Evolutionary conservation across 75 land plant species (phyloP).

Genomic region (Larix kaempferi): DNA sequence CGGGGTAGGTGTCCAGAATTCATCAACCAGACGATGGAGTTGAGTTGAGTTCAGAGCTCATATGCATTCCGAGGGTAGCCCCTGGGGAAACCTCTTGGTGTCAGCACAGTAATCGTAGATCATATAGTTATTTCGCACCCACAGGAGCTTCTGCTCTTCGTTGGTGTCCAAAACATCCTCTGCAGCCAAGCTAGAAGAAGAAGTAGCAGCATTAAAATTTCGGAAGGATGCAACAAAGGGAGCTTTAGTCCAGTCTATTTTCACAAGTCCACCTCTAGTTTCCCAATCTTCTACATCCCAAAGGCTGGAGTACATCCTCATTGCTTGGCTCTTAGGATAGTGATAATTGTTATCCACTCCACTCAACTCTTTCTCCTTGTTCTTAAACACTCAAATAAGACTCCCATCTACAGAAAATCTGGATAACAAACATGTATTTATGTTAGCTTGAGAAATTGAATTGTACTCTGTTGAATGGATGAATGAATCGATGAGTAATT

Average conservation of each 20-base stretch:
- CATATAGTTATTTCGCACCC: constrained; percentile 10
- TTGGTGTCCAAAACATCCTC: neutral
- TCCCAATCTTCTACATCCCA: constrained; percentile 31
- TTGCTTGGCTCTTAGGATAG: neutral
- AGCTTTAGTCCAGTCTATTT: neutral
- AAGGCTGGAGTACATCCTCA: neutral
- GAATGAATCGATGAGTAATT: no score
- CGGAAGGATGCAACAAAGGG: neutral
- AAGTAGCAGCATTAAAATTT: neutral
- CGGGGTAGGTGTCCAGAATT: no score
- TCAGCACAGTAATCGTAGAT: constrained; percentile 2
- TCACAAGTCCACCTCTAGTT: neutral
- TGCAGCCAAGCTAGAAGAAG: no score
- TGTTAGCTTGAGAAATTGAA: no score
- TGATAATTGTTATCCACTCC: neutral
- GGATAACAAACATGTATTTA: neutral
- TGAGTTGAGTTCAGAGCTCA: no score
- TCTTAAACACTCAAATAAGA: constrained; percentile 39
- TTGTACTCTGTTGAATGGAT: no score
- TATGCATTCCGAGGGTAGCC: no score
- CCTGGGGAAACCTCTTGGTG: no score
- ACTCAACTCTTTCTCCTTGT: constrained; percentile 19
- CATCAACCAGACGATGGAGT: no score
- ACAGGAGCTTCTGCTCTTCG: constrained; percentile 1
- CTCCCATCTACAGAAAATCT: constrained; percentile 51